phyloP scores from a whole-genome alignment of 768 basidiomycete genomes.

The Myochromella boudieri region DNA sequence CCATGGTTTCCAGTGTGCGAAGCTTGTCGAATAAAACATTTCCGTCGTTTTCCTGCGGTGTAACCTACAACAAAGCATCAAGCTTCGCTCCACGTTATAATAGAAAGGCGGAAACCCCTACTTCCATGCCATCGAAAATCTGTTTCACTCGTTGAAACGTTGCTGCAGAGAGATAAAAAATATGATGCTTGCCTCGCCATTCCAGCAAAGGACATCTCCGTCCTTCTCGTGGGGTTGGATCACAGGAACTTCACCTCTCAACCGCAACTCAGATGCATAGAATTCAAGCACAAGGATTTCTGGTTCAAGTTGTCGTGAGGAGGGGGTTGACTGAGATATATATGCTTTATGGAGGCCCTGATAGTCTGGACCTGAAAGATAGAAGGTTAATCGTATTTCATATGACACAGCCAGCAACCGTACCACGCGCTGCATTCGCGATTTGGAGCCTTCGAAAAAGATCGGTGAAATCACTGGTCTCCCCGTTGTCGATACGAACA shows the following conservation, averaged over 20 bases:
- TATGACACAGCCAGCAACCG: slow-evolving; percentile 12
- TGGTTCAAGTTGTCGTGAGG: neutral
- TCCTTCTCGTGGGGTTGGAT: slow-evolving; percentile 66
- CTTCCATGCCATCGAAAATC: slow-evolving; percentile 82
- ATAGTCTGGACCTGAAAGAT: slow-evolving; percentile 62
- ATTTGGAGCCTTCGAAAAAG: slow-evolving; percentile 35
- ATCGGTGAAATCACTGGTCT: slow-evolving; percentile 19
- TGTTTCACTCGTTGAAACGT: slow-evolving; percentile 14
- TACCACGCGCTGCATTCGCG: slow-evolving; percentile 64
- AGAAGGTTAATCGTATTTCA: slow-evolving; percentile 1
- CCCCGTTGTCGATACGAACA: slow-evolving; percentile 24
- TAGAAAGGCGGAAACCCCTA: slow-evolving; percentile 28
- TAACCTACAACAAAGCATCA: slow-evolving; percentile 42
- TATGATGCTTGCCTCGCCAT: slow-evolving; percentile 61
- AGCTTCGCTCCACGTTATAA: neutral
- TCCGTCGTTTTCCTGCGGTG: slow-evolving; percentile 70
- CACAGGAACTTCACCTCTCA: slow-evolving; percentile 60
- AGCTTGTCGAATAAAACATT: slow-evolving; percentile 44
- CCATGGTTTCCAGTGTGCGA: slow-evolving; percentile 26
- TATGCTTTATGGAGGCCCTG: slow-evolving; percentile 34
- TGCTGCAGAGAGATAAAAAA: slow-evolving; percentile 23
- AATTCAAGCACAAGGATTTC: slow-evolving; percentile 43
- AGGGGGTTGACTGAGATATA: slow-evolving; percentile 3
- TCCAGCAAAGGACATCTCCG: slow-evolving; percentile 77
- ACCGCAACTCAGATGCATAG: slow-evolving; percentile 72